These are phyloP conservation scores for Glycine tomentella DNA, from an alignment of 306 rosid genomes.

Conservation along the genomic window DNA sequence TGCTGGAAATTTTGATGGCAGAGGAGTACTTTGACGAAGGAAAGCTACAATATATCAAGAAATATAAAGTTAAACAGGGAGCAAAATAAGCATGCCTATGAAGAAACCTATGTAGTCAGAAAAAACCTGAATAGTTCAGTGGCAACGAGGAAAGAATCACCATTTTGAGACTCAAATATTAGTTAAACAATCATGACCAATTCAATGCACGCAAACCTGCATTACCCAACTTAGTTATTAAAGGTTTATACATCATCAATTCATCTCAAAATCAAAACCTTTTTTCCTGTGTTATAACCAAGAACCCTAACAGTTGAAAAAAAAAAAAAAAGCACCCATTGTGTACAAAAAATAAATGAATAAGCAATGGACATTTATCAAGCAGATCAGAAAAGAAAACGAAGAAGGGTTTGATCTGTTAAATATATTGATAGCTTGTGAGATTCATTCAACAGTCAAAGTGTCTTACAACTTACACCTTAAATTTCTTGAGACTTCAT, in stretches of 20 bases:
- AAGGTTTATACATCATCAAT: constrained; percentile 12
- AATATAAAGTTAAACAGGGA: constrained; percentile 25
- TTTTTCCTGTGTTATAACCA: constrained; percentile 2
- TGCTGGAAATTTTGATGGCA: constrained; percentile 44
- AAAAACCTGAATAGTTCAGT: constrained; percentile 55
- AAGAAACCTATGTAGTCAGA: constrained; percentile 12
- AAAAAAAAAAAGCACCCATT: constrained; percentile 1
- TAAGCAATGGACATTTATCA: background rate
- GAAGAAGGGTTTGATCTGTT: background rate
- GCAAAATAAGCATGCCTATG: constrained; percentile 25
- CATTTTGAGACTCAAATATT: constrained; percentile 52
- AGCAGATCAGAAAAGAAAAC: background rate
- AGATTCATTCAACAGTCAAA: constrained; percentile 29
- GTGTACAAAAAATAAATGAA: background rate
- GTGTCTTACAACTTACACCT: background rate
- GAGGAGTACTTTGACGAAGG: constrained; percentile 49
- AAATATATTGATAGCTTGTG: constrained; percentile 12
- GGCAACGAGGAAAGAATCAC: constrained; percentile 44
- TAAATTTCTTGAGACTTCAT: constrained; percentile 4
- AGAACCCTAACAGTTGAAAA: constrained; percentile 2
- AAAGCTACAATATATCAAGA: constrained; percentile 51
- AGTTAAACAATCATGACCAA: constrained; percentile 25
- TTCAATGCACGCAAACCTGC: constrained; percentile 39
- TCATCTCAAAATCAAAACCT: background rate
- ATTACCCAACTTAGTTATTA: constrained; percentile 13